Evolutionary conservation across 495 filamentous ascomycete species (phyloP), one percentile per base, ranked within the genome.

Genomic region (Xylaria acuta): DNA sequence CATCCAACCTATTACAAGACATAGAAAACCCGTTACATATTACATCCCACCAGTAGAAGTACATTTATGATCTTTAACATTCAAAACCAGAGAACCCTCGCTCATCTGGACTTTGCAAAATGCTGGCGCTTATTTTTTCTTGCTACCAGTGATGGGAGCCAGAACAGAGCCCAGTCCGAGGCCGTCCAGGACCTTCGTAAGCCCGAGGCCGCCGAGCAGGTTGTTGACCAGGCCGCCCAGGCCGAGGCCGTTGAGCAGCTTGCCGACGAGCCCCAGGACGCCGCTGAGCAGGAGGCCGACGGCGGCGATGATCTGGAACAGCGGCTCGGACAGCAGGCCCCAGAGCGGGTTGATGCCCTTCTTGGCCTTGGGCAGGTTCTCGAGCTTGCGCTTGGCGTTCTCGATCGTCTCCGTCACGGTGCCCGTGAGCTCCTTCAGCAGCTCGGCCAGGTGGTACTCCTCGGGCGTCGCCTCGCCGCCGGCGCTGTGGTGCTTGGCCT

Each of bases 281-380:
- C 95, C 95, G 36, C 85, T 90, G 58, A 98, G 82, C 67, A 98
- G 81, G 67, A 98, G 82, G 12, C 95, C 95, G 18, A 98, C 95
- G 20, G 92, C 95, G 7, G 94, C 94, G 70, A 98, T 86, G 80
- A 97, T 97, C 86, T 97, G 94, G 88, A 94, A 93, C 27, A 97
- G 85, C 20, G 94, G 94, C 84, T 97, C 89, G 47, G 90, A 91
- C 47, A 97, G 84, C 60, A 97, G 82, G 47, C 86, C 91, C 93
- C 94, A 94, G 40, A 97, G 89, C 1, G 94, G 94, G 78, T 94
- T 97, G 64, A 98, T 87, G 82, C 93, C 89, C 86, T 97, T 97
- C 90, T 97, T 96, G 32, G 94, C 95, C 71, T 95, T 91, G 20
- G 95, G 95, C 92, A 97, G 95, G 77, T 93, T 92, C 75, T 92